A percentile compares a stretch with the other conserved stretches of the same genome.
Conservation (phyloP, 208 protist genomes). For the Leishmania guyanensis region DNA sequence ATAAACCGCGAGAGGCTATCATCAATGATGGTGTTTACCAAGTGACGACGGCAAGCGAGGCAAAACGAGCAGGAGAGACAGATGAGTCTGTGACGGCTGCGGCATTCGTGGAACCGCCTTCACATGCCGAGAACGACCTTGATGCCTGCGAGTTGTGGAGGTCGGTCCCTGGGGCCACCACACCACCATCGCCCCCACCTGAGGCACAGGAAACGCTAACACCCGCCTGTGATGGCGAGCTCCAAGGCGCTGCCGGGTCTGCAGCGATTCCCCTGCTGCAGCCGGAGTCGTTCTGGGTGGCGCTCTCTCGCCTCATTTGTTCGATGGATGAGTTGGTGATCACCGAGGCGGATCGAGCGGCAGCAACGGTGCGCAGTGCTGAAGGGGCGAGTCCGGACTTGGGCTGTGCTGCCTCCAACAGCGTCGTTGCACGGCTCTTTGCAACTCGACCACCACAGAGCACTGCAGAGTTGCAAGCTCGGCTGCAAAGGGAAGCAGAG, state of each 20-base stretch:
- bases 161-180: not conserved
- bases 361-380: not conserved
- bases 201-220: not conserved
- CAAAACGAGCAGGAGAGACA: not conserved
- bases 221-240: not conserved
- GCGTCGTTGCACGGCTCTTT: constrained; percentile 4
- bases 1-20: constrained; percentile 54
- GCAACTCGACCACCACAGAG: constrained; percentile 14
- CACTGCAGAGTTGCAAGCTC: not conserved
- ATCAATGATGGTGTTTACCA: constrained; percentile 59
- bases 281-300: constrained; percentile 14
- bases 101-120: not conserved
- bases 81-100: not conserved
- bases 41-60: constrained; percentile 9
- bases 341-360: constrained; percentile 37
- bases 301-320: constrained; percentile 26
- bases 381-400: not conserved
- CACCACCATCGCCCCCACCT: not conserved
- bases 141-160: not conserved
- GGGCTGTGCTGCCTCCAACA: not conserved
- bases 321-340: constrained; percentile 37
- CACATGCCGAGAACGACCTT: not conserved
- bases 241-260: not conserved
- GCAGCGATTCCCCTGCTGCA: not conserved
- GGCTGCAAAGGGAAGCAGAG: not conserved